Base-by-base conservation (phyloP, 371 early-diverging fungal genomes). In the Gilbertella persicaria region DNA sequence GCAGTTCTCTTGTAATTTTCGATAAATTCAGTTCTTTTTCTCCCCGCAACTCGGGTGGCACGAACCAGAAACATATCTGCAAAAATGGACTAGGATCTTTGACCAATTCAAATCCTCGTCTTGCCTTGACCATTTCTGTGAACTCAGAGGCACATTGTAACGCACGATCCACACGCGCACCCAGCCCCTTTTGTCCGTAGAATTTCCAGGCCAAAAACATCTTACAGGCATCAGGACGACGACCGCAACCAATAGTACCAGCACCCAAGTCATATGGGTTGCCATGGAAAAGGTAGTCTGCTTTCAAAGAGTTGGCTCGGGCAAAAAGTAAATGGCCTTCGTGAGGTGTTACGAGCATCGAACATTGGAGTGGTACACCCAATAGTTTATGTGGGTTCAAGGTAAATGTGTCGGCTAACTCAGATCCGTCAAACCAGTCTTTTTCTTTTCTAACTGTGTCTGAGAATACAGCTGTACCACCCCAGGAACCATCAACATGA, bases 301-400 rank as follows among this genome's bases (percentile, higher is more conserved):
- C 93, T 2, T 76, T 62, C 10, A 87, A 58, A 0, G 83, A 63
- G 48, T 91, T 89, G 40, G 86, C 77, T 17, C 73, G 60, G 0
- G 76, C 73, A 52, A 87, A 83, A 9, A 75, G 46, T 23, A 66
- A 20, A 33, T 77, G 71, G 0, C 67, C 78, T 17, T 66, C 28
- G 13, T 77, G 78, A 21, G 81, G 71, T n/a, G 89, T 79, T 4
- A 93, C 56, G 12, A 94, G 61, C 58, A 87, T 82, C 20, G 92
- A 90, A 60, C 95, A 94, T 63, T 92, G 93, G 44, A 89, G 56
- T 0, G 95, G 90, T 8, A 89, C 85, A 33, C 93, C 92, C 23
- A 94, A 64, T 53, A 94, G 74, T 71, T 94, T 94, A 70, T 94
- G 95, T 4, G 95, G 94, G 50, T 91, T 92, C 43, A 93, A 30